Evolutionary conservation across 805 yeast species (phyloP).

Genomic region (Metschnikowia gelsemii): DNA sequence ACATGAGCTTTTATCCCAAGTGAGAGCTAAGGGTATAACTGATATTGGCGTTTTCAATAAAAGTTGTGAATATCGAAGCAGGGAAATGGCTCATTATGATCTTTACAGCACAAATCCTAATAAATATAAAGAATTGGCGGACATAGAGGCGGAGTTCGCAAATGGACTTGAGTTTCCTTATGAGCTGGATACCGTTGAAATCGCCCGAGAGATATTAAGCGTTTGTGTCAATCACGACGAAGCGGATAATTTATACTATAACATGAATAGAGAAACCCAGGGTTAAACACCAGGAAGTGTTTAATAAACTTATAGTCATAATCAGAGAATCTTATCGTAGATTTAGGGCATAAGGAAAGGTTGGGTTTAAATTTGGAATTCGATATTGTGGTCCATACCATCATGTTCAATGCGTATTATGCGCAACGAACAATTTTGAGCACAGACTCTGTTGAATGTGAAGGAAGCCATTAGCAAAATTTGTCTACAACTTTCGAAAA

Average conservation of each 20-base stretch:
- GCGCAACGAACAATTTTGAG: too few species aligned
- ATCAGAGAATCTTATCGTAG: too few species aligned
- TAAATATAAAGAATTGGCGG: slow-evolving; percentile 27
- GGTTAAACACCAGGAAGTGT: not conserved
- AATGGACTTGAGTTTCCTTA: slow-evolving; percentile 65
- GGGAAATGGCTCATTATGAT: slow-evolving; percentile 36
- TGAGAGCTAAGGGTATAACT: slow-evolving; percentile 33
- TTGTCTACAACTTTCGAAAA: not conserved
- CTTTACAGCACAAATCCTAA: slow-evolving; percentile 8
- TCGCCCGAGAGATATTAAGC: slow-evolving; percentile 70
- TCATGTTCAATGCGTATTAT: too few species aligned
- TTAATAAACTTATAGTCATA: too few species aligned
- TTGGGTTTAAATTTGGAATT: too few species aligned
- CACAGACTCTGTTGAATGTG: not conserved
- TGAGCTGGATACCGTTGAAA: slow-evolving; percentile 60
- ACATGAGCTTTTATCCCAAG: slow-evolving; percentile 31
- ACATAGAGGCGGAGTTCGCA: slow-evolving; percentile 41
- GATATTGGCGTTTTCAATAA: slow-evolving; percentile 42
- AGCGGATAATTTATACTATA: slow-evolving; percentile 68
- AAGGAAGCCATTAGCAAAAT: not conserved
- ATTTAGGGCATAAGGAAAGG: not conserved
- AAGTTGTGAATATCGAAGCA: slow-evolving; percentile 43
- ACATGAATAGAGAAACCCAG: slow-evolving; percentile 50
- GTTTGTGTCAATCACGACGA: slow-evolving; percentile 71
- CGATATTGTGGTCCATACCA: too few species aligned